phyloP scores from a whole-genome alignment of 2,329 filamentous ascomycete species.

The Byssochlamys sp. region DNA sequence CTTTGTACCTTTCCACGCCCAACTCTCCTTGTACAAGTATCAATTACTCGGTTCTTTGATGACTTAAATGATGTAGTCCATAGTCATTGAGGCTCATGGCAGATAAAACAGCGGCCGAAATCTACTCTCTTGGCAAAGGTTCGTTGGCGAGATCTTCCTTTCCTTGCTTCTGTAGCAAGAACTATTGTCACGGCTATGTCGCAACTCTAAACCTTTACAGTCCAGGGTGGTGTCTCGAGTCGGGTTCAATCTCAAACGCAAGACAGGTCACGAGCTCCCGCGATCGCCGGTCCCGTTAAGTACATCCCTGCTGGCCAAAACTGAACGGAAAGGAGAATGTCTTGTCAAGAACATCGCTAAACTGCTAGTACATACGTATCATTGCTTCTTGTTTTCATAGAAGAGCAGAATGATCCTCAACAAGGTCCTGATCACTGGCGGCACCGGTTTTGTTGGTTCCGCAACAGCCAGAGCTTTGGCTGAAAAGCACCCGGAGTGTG shows the following conservation, averaged over 20 bases:
- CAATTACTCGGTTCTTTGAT: neutral
- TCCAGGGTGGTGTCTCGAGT: neutral
- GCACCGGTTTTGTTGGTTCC: conserved; percentile 32
- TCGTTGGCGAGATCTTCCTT: neutral
- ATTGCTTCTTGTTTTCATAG: neutral
- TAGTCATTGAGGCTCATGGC: neutral
- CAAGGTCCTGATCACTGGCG: conserved; percentile 29
- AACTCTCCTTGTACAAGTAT: neutral
- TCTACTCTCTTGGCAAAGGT: neutral
- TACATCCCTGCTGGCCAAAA: neutral
- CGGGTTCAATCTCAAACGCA: neutral
- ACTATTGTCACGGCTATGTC: neutral
- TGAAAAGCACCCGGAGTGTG: conserved; percentile 27
- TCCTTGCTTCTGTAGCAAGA: neutral
- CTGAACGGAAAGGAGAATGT: neutral
- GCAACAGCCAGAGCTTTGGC: conserved; percentile 28
- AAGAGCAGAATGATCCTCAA: conserved; percentile 7
- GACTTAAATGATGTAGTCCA: neutral
- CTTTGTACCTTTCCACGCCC: conserved; percentile 10
- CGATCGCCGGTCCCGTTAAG: neutral
- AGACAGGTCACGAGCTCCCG: neutral
- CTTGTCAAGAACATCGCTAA: neutral
- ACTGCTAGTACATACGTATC: neutral
- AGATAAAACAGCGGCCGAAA: neutral
- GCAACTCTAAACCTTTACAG: neutral